phyloP scores from a whole-genome alignment of 139 green algal genomes.

The Chlamydomonas applanata region DNA sequence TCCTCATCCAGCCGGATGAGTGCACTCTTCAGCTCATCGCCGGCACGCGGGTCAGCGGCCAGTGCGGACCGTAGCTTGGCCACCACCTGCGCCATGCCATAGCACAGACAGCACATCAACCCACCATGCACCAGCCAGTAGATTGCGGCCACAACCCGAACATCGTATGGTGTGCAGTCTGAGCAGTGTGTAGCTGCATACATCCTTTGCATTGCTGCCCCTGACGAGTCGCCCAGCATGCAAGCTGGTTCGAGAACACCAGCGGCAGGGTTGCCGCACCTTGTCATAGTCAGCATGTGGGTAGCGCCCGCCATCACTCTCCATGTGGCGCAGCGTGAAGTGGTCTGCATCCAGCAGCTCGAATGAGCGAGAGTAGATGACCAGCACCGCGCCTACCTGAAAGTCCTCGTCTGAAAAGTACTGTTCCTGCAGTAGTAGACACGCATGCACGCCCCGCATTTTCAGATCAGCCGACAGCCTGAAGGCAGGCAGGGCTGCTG shows the following conservation, averaged over 20 bases:
- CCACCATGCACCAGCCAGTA: background rate
- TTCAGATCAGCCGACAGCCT: too few species aligned
- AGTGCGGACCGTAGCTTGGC: slow-evolving; percentile 8
- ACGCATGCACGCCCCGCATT: too few species aligned
- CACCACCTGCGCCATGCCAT: slow-evolving; percentile 23
- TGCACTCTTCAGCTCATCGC: slow-evolving; percentile 17
- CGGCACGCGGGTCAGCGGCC: background rate
- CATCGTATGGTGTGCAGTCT: background rate
- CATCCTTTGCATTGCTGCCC: background rate
- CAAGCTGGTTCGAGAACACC: too few species aligned
- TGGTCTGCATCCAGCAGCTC: slow-evolving; percentile 71
- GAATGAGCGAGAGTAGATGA: slow-evolving; percentile 66
- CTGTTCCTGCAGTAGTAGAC: background rate
- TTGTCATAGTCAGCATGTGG: slow-evolving; percentile 35
- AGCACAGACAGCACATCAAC: background rate
- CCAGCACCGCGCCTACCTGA: slow-evolving; percentile 58
- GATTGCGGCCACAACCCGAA: too few species aligned
- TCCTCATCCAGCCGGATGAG: slow-evolving; percentile 40
- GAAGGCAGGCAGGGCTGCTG: background rate
- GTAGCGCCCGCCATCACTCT: slow-evolving; percentile 42
- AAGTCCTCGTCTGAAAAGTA: slow-evolving; percentile 55
- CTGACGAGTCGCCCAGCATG: background rate
- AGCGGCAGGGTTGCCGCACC: slow-evolving; percentile 5
- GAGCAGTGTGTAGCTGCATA: background rate
- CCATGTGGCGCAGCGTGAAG: slow-evolving; percentile 70